Conservation (phyloP, 352 stramenopile genomes). For the Globisporangium uncinulatum region DNA sequence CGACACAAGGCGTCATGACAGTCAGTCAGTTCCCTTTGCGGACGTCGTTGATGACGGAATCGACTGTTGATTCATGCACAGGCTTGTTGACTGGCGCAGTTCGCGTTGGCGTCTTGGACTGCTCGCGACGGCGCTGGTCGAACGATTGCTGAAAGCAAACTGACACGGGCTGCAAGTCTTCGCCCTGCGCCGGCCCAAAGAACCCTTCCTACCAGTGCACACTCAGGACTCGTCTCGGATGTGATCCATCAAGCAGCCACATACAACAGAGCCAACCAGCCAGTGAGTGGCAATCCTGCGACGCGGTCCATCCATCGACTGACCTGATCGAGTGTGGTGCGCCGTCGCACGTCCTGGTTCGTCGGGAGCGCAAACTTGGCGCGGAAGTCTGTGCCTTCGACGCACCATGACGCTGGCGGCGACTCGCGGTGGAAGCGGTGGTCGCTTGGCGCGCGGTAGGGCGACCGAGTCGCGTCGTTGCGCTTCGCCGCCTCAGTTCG, state of each 20-base stretch:
- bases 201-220: constrained; percentile 30
- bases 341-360: constrained; percentile 56
- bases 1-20: not conserved
- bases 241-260: no score
- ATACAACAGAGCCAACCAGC: not conserved
- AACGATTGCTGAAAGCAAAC: constrained; percentile 19
- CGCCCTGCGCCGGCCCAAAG: constrained; percentile 29
- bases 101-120: constrained; percentile 2
- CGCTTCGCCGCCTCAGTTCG: constrained; percentile 31
- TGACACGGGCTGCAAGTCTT: constrained; percentile 29
- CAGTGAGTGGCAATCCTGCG: not conserved
- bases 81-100: not conserved
- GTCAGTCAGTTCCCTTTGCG: not conserved
- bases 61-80: not conserved
- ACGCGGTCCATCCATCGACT: not conserved
- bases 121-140: constrained; percentile 9
- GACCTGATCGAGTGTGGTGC: constrained; percentile 49
- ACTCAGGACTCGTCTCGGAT: not conserved
- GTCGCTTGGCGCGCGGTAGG: constrained; percentile 37
- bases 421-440: constrained; percentile 34
- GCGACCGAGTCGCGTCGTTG: constrained; percentile 41
- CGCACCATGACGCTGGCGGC: constrained; percentile 18
- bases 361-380: constrained; percentile 60
- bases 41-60: not conserved
- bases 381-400: constrained; percentile 38